These are phyloP conservation scores for Penicillium rolfsii DNA, from an alignment of 2,329 filamentous ascomycete genomes.

Conservation along the genomic window DNA sequence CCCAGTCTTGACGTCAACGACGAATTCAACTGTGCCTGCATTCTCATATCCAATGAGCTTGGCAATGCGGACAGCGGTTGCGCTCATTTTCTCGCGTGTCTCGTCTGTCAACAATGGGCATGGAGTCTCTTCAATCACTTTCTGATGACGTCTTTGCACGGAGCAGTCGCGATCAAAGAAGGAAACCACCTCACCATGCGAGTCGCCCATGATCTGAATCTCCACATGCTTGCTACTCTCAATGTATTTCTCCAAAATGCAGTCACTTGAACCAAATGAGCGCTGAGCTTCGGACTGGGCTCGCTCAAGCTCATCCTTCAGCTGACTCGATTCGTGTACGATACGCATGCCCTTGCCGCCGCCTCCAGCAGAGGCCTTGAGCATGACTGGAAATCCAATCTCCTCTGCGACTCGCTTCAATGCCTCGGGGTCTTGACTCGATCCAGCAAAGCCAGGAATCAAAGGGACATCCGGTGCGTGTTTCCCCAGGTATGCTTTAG, in stretches of 20 bases:
- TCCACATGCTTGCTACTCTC: conserved; percentile 53
- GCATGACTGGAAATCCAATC: conserved; percentile 47
- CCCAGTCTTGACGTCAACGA: conserved; percentile 45
- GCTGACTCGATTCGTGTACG: conserved; percentile 35
- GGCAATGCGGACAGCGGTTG: conserved; percentile 45
- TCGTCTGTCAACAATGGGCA: conserved; percentile 39
- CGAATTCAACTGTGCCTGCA: conserved; percentile 53
- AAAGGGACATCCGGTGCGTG: conserved; percentile 35
- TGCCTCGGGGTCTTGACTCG: conserved; percentile 27
- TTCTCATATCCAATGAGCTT: conserved; percentile 46
- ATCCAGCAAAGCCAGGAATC: conserved; percentile 33
- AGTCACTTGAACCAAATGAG: conserved; percentile 48
- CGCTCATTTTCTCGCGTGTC: conserved; percentile 41
- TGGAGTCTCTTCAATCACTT: conserved; percentile 56
- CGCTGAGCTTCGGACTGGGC: conserved; percentile 47
- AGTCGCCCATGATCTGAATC: conserved; percentile 55
- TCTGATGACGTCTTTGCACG: conserved; percentile 56
- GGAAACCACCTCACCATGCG: conserved; percentile 28
- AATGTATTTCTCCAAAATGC: conserved; percentile 51
- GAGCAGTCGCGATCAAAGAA: conserved; percentile 56
- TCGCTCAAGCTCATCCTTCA: conserved; percentile 41
- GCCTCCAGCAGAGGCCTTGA: conserved; percentile 55
- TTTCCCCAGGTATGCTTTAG: conserved; percentile 22
- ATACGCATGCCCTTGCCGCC: conserved; percentile 52
- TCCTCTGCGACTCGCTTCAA: conserved; percentile 26